A percentile compares a stretch with the other conserved stretches of the same genome.
Evolutionary conservation across 2,329 filamentous ascomycete genomes (phyloP).

Genomic region (Penicillium nordicum): DNA sequence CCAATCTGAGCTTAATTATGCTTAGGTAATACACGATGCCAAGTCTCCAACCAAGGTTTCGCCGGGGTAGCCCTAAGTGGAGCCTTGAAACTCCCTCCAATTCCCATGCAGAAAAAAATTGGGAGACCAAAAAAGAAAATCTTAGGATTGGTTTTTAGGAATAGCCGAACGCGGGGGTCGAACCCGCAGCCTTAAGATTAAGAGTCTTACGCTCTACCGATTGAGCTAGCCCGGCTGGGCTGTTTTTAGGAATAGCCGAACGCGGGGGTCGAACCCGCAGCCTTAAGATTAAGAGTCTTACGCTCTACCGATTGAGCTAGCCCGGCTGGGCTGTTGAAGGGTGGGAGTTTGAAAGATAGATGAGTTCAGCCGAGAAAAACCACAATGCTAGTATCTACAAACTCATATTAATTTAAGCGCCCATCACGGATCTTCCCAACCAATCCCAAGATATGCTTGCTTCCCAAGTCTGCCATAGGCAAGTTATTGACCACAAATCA

Average conservation of each 20-base stretch:
- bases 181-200: conserved; percentile 47
- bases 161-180: conserved; percentile 43
- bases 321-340: conserved; percentile 31
- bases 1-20: too few relatives aligned
- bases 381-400: too few relatives aligned
- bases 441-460: background rate
- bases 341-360: too few relatives aligned
- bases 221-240: conserved; percentile 47
- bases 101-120: too few relatives aligned
- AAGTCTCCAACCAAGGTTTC: too few relatives aligned
- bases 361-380: too few relatives aligned
- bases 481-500: background rate
- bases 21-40: too few relatives aligned
- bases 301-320: conserved; percentile 50
- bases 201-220: conserved; percentile 50
- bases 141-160: conserved; percentile 14
- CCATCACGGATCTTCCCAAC: background rate
- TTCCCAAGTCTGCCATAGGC: background rate
- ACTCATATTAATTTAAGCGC: too few relatives aligned
- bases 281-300: conserved; percentile 28
- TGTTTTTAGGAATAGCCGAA: conserved; percentile 35
- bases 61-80: too few relatives aligned
- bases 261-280: conserved; percentile 44
- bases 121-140: too few relatives aligned
- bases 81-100: too few relatives aligned